Base-by-base conservation (phyloP, 192 early-diverging fungal species). In the Chytriomyces sp. region DNA sequence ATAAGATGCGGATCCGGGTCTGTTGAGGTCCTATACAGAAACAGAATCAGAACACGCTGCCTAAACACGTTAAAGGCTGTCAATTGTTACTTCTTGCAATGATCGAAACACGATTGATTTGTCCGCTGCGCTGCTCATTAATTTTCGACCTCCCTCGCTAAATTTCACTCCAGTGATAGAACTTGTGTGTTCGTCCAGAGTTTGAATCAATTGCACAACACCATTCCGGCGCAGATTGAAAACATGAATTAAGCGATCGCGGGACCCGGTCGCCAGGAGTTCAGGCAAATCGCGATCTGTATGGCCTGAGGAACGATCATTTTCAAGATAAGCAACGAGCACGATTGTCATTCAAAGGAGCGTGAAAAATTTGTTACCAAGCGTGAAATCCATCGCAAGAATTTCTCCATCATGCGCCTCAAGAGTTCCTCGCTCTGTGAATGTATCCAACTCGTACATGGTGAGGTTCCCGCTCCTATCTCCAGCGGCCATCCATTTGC, bases 401-500 rank as follows among this genome's bases (percentile, higher is more conserved):
- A 95, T 89, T 76, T 94, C 94, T 2, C 89, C 90, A 35, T 93
- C 91, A 73, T 95, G 94, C 0, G 92, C 94, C 61, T 93, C 92
- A 64, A 93, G 82, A 72, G 82, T 91, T 0, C 84, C 83, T 4
- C 92, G 67, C 75, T 93, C 81, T 24, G 89, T 74, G 76, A 92
- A 90, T 8, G 83, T 85, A 16, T 81, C 72, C 20, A 92, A 79
- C 35, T 89, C 85, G 50, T 90, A 89, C 0, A 94, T 85, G 28
- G 87, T 71, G 11, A 95, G 69, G 81, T 92, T 92, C 8, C 94
- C 94, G 61, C 78, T 77, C 44, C 92, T 84, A 80, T 95, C 91
- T 0, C 94, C 94, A 20, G 87, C 84, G 6, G 93, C 92, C 80
- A 95, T 72, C 24, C 87, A 82, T 47, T 77, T 86, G 0, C 91